These are phyloP conservation scores for Apiospora phragmitis DNA, from an alignment of 2,329 filamentous ascomycete genomes.

Conservation along the genomic window DNA sequence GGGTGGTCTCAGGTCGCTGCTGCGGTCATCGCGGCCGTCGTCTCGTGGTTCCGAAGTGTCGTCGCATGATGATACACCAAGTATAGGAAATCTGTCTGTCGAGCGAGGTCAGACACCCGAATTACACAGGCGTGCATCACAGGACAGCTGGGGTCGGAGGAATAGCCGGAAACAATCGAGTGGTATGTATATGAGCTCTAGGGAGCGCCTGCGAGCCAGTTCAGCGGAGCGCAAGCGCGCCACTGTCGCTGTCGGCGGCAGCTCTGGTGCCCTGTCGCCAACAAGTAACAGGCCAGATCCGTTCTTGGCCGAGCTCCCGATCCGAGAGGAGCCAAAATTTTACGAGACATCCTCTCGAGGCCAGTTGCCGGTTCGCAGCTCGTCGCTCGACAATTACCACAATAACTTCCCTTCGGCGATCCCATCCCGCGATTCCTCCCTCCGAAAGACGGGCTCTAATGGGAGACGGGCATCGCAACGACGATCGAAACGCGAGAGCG, in stretches of 20 bases:
- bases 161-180: slow-evolving; percentile 54
- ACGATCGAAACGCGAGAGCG: slow-evolving; percentile 51
- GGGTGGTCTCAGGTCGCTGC: slow-evolving; percentile 58
- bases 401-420: slow-evolving; percentile 42
- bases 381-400: slow-evolving; percentile 20
- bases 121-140: slow-evolving; percentile 52
- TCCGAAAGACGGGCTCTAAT: slow-evolving; percentile 56
- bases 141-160: slow-evolving; percentile 65
- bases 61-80: slow-evolving; percentile 57
- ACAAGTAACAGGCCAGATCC: slow-evolving; percentile 40
- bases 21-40: slow-evolving; percentile 61
- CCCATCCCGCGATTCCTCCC: slow-evolving; percentile 67
- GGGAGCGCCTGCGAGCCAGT: slow-evolving; percentile 63
- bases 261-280: slow-evolving; percentile 37
- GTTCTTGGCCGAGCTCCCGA: slow-evolving; percentile 53
- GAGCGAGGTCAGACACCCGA: slow-evolving; percentile 57
- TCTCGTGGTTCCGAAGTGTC: slow-evolving; percentile 58
- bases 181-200: slow-evolving; percentile 74
- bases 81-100: slow-evolving; percentile 65
- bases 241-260: slow-evolving; percentile 42
- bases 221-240: slow-evolving; percentile 62
- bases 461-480: slow-evolving; percentile 54
- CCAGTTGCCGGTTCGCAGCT: slow-evolving; percentile 20
- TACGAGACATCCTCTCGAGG: slow-evolving; percentile 11
- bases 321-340: slow-evolving; percentile 53